A percentile compares a stretch with the other conserved stretches of the same genome.
phyloP scores from a whole-genome alignment of 1,139 yeast species.

The Zhuliangozyma parablackwelliae region DNA sequence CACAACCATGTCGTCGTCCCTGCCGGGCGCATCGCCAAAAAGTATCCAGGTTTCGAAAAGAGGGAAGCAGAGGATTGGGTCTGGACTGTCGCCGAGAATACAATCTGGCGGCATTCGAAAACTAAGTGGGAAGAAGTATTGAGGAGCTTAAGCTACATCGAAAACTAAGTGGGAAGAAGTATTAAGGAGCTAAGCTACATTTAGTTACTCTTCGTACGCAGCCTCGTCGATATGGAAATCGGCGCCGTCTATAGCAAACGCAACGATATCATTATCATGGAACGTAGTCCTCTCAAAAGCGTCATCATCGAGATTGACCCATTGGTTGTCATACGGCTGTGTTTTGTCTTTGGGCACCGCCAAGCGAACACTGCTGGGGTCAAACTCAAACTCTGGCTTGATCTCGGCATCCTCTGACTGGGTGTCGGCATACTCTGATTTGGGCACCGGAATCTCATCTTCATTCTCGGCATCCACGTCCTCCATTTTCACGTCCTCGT shows the following conservation, averaged over 20 bases:
- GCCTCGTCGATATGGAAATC: slow-evolving; percentile 39
- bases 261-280: slow-evolving; percentile 36
- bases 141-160: slow-evolving; percentile 11
- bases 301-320: slow-evolving; percentile 33
- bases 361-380: slow-evolving; percentile 22
- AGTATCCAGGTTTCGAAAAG: slow-evolving; percentile 31
- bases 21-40: slow-evolving; percentile 27
- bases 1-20: slow-evolving; percentile 44
- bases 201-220: slow-evolving; percentile 31
- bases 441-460: slow-evolving; percentile 7
- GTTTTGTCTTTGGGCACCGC: slow-evolving; percentile 42
- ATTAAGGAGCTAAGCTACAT: slow-evolving; percentile 1
- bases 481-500: slow-evolving; percentile 18
- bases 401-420: slow-evolving; percentile 7
- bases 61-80: slow-evolving; percentile 18
- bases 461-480: slow-evolving; percentile 22
- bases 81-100: slow-evolving; percentile 22
- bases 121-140: slow-evolving; percentile 23
- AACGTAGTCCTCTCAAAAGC: slow-evolving; percentile 23
- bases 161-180: slow-evolving; percentile 28
- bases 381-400: slow-evolving; percentile 3
- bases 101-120: slow-evolving; percentile 39
- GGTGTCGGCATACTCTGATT: not conserved
- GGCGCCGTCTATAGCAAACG: slow-evolving; percentile 38
- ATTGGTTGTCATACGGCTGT: slow-evolving; percentile 35